Base-by-base conservation (phyloP, 2,329 filamentous ascomycete species). In the Aspergillus terreus region DNA sequence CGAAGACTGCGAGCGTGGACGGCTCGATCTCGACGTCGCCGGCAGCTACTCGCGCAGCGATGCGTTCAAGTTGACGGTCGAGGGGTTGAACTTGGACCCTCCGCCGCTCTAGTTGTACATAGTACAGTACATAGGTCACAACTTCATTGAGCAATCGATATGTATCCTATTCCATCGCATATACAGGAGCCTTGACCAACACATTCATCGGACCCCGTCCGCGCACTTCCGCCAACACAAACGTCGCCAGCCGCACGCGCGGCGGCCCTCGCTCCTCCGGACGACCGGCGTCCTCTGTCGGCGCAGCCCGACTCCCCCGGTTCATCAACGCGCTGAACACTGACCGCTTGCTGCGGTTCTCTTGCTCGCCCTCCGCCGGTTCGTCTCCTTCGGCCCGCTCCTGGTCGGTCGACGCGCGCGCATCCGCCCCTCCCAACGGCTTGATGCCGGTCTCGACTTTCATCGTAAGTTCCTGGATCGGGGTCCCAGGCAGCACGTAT, bases 31-130 rank as follows among this genome's bases (percentile, higher is more conserved):
- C 44, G 92, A 96, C 74, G 84, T 89, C 35, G 90, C 84, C 2
- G 92, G 92, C 0, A 91, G 87, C 65, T 96, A 95, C 70, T 92
- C 90, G 2, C 80, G 90, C 67, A 87, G 80, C 56, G 85, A 86
- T 65, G 75, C 80, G 14, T 86, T 86, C 63, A 77, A 78, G 57
- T 64, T 86, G 50, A 79, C 71, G 0, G 82, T 85, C 3, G 77
- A 83, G 47, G 83, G 82, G 0, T 59, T 86, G 59, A 81, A 84
- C 63, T 60, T 86, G 44, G 76, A 73, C 49, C 82, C 82, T 5
- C 82, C 82, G n/a, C 80, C 82, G 14, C 77, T 65, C 21, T 66
- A 38, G 35, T 30, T 10, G 27, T 30, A 30, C 27, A 30, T 30
- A 23, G 23, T 23, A 30, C 27, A 10, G 27, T 30, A 30, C 27